phyloP scores from a whole-genome alignment of 2,329 filamentous ascomycete genomes.

The Trichophaea hybrida region DNA sequence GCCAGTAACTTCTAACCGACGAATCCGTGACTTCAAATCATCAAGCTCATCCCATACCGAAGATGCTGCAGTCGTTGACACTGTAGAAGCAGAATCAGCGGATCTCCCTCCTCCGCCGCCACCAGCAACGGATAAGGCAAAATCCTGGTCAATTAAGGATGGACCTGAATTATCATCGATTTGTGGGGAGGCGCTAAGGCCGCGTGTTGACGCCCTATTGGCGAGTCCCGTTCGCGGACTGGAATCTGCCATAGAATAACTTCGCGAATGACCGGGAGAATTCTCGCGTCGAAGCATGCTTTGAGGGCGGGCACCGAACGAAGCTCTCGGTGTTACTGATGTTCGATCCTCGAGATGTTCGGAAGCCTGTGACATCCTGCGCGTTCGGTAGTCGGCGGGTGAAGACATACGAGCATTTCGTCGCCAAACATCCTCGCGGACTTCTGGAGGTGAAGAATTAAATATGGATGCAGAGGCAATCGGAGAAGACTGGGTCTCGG shows the following conservation, averaged over 20 bases:
- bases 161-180: conserved; percentile 11
- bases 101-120: conserved; percentile 7
- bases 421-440: conserved; percentile 11
- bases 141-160: conserved; percentile 20
- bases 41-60: conserved; percentile 97
- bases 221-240: conserved; percentile 7
- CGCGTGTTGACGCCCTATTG: conserved; percentile 12
- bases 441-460: conserved; percentile 9
- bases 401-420: conserved; percentile 9
- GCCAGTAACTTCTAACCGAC: conserved; percentile 75
- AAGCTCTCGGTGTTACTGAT: conserved; percentile 17
- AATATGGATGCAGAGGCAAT: conserved; percentile 8
- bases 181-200: conserved; percentile 16
- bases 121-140: conserved; percentile 10
- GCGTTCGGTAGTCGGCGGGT: conserved; percentile 14
- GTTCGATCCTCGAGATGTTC: conserved; percentile 7
- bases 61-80: conserved; percentile 75
- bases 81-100: conserved; percentile 70
- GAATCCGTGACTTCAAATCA: conserved; percentile 84
- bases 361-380: conserved; percentile 12
- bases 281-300: conserved; percentile 18
- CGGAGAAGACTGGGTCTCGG: conserved; percentile 17
- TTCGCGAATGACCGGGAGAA: conserved; percentile 14
- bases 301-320: conserved; percentile 13
- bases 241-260: conserved; percentile 18